Evolutionary conservation across 805 yeast species (phyloP), one percentile per base, ranked within the genome.

Genomic region (Zygotorulaspora florentina): DNA sequence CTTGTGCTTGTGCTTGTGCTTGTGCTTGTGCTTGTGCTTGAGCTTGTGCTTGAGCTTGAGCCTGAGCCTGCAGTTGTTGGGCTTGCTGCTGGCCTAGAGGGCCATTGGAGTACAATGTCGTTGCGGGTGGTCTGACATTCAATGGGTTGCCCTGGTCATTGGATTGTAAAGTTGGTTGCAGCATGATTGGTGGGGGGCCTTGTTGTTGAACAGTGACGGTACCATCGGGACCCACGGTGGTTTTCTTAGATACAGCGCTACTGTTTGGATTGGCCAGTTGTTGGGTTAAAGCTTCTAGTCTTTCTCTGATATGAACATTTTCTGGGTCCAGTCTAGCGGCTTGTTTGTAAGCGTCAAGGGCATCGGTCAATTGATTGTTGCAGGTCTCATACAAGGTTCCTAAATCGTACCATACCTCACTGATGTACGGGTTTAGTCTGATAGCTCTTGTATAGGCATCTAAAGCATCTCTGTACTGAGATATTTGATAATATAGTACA

Each of bases 371-470:
- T 69, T 93, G 99, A 69, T 91, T 90, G 69, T 90, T 93, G 71
- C 99, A 93, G 29, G 97, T 88, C 69, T 93, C 99, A 66, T 93
- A 93, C 35, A 93, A 72, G 5, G 98, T 93, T 48, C 99, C 99
- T 62, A 93, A 76, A 68, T 93, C 99, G 68, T 93, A 93, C 99
- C 99, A 93, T 20, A 93, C 99, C 68, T 93, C 99, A 49, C 93
- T 81, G 54, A 93, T 85, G 71, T 90, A 90, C 12, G 99, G 99
- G 58, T 93, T 93, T 59, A 93, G 77, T 57, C 97, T 77, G 50
- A 93, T 93, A 9, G 99, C 99, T 45, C 98, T 75, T 7, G 98
- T 90, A 70, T 93, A 93, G 12, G 99, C 99, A 65, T 93, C 98
- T 53, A 93, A 73, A 1, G 99, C 99, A 65, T 93, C 99, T 46